Evolutionary conservation across 1,284 basidiomycete species (phyloP).

Genomic region (Psilocybe mexicana): DNA sequence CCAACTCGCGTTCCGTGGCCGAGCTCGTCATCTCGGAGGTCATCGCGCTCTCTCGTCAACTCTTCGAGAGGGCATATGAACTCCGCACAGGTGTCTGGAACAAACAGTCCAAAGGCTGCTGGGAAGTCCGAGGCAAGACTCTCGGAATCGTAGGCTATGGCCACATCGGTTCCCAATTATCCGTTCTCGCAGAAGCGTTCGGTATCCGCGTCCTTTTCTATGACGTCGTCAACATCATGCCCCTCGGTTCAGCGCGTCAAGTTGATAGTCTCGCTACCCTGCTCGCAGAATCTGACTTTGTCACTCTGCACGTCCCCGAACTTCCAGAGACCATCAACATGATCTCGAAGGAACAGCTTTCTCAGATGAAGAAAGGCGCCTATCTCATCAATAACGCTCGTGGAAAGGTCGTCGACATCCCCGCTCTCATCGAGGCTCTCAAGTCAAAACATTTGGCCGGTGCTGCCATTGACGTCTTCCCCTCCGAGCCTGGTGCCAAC

Average conservation of each 20-base stretch:
- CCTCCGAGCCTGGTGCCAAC: constrained; percentile 89
- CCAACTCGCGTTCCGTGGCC: constrained; percentile 98
- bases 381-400: constrained; percentile 99
- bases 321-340: constrained; percentile 95
- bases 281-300: constrained; percentile 85
- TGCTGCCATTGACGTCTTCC: constrained; percentile 95
- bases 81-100: constrained; percentile 94
- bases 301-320: constrained; percentile 97
- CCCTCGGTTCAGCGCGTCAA: constrained; percentile 91
- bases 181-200: constrained; percentile 95
- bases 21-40: constrained; percentile 97
- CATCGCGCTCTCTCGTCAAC: constrained; percentile 92
- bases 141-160: constrained; percentile 98
- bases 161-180: constrained; percentile 97
- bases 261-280: constrained; percentile 83
- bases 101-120: constrained; percentile 98
- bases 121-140: constrained; percentile 97
- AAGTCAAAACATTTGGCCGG: constrained; percentile 89
- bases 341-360: constrained; percentile 80
- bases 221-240: constrained; percentile 97
- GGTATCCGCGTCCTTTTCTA: constrained; percentile 97
- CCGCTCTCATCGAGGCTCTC: constrained; percentile 83
- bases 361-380: constrained; percentile 92
- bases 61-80: constrained; percentile 88
- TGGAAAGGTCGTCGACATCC: constrained; percentile 93